These are phyloP conservation scores for Pseudogymnoascus pannorum DNA, from an alignment of 2,329 filamentous ascomycete species.

Conservation along the genomic window DNA sequence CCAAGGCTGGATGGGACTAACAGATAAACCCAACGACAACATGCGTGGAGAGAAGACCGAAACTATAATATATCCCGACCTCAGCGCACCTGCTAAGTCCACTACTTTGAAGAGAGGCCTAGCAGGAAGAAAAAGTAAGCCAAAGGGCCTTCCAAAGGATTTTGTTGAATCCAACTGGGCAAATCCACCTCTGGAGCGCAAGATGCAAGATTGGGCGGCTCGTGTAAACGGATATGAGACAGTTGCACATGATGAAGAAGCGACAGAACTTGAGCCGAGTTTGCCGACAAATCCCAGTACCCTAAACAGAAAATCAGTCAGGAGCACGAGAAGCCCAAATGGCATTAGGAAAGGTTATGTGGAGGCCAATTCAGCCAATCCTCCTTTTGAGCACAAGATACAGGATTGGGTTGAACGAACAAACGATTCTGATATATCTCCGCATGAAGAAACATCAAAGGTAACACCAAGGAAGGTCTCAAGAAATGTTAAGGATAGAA, in stretches of 20 bases:
- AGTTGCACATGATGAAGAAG: background rate
- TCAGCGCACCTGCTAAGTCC: background rate
- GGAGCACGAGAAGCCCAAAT: background rate
- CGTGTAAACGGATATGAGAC: slow-evolving; percentile 9
- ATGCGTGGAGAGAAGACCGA: background rate
- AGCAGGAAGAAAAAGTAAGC: background rate
- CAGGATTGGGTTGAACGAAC: slow-evolving; percentile 47
- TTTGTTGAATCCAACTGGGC: slow-evolving; percentile 46
- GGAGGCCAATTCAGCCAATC: slow-evolving; percentile 45
- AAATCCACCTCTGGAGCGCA: slow-evolving; percentile 50
- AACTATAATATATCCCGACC: background rate
- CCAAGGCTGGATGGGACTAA: slow-evolving; percentile 47
- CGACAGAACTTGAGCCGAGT: background rate
- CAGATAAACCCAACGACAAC: slow-evolving; percentile 11
- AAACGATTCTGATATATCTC: background rate
- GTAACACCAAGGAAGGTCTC: background rate
- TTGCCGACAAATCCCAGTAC: background rate
- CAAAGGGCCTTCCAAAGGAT: slow-evolving; percentile 45
- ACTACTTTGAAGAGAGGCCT: background rate
- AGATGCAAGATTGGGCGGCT: slow-evolving; percentile 54
- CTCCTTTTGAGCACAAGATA: slow-evolving; percentile 51
- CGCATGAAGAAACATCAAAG: background rate
- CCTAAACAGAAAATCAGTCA: slow-evolving; percentile 3
- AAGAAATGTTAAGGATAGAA: background rate
- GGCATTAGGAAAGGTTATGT: slow-evolving; percentile 43